Percentiles rank a stretch among this genome's conserved stretches.
These are phyloP conservation scores for Ophiostoma triangulosporum DNA, from an alignment of 2,329 filamentous ascomycete genomes.

Conservation along the genomic window DNA sequence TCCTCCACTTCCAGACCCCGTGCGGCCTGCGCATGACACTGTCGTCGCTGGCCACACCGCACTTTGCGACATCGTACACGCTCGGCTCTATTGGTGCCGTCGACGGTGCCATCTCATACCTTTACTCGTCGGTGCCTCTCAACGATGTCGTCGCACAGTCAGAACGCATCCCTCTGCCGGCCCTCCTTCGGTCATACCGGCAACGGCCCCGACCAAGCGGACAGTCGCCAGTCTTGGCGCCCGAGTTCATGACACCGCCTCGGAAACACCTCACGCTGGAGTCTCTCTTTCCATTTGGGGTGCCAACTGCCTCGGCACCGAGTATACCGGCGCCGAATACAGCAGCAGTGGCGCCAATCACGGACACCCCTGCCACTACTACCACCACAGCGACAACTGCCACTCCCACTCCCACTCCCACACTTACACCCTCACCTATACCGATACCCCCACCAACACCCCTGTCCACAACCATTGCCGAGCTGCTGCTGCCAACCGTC, in stretches of 20 bases:
- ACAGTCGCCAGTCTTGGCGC: neutral
- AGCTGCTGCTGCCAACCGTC: slow-evolving; percentile 8
- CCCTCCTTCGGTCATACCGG: slow-evolving; percentile 70
- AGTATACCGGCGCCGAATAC: slow-evolving; percentile 12
- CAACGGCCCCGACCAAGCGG: slow-evolving; percentile 34
- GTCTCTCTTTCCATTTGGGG: neutral
- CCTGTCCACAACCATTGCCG: neutral
- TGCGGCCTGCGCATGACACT: slow-evolving; percentile 73
- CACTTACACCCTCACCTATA: neutral
- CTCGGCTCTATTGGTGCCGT: slow-evolving; percentile 82
- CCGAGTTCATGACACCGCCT: slow-evolving; percentile 14
- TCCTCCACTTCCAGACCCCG: slow-evolving; percentile 81
- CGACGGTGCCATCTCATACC: slow-evolving; percentile 92
- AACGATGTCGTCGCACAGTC: slow-evolving; percentile 53
- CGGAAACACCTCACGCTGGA: slow-evolving; percentile 1
- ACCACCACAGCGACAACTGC: neutral
- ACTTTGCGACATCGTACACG: slow-evolving; percentile 90
- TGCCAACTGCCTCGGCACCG: neutral
- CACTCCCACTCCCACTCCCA: neutral
- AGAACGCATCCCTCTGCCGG: slow-evolving; percentile 59
- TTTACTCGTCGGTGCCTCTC: slow-evolving; percentile 80
- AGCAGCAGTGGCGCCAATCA: neutral
- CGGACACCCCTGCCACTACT: neutral
- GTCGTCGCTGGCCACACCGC: slow-evolving; percentile 79
- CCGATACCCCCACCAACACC: neutral